Evolutionary conservation across 1,284 basidiomycete species (phyloP).

Genomic region (Melanopsichium pennsylvanicum): DNA sequence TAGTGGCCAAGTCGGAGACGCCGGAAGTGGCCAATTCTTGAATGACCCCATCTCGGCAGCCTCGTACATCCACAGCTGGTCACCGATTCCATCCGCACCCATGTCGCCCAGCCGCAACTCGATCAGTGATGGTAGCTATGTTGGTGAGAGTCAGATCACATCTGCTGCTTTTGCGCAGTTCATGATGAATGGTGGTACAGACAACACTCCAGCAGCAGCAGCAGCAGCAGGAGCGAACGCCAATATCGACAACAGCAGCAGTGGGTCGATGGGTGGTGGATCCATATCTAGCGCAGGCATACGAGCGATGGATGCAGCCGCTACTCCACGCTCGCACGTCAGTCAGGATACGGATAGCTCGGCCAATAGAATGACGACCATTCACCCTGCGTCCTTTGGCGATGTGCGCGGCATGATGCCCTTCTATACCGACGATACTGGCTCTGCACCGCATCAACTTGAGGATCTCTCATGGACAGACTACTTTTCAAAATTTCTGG

Average conservation of each 20-base stretch:
- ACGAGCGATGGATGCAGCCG: background rate
- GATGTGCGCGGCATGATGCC: constrained; percentile 45
- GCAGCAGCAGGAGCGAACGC: background rate
- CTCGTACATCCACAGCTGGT: constrained; percentile 45
- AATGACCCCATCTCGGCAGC: constrained; percentile 36
- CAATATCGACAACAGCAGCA: background rate
- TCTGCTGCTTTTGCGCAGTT: constrained; percentile 29
- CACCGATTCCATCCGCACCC: constrained; percentile 42
- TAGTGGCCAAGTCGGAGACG: constrained; percentile 16
- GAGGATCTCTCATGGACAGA: constrained; percentile 50
- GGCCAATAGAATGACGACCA: constrained; percentile 1
- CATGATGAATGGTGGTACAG: constrained; percentile 21
- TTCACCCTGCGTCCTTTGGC: constrained; percentile 39
- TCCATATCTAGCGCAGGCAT: background rate
- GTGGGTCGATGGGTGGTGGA: background rate
- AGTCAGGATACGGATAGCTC: background rate
- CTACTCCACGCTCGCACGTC: constrained; percentile 8
- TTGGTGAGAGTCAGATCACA: constrained; percentile 21
- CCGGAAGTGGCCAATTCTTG: background rate
- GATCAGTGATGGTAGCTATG: constrained; percentile 23
- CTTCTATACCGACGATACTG: constrained; percentile 30
- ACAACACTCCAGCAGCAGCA: background rate
- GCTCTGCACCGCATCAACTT: constrained; percentile 33
- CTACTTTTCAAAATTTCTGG: constrained; percentile 44
- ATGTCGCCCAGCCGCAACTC: constrained; percentile 43